These are phyloP conservation scores for Nothomitra cinnamomea DNA, from an alignment of 2,329 filamentous ascomycete genomes.

Conservation along the genomic window DNA sequence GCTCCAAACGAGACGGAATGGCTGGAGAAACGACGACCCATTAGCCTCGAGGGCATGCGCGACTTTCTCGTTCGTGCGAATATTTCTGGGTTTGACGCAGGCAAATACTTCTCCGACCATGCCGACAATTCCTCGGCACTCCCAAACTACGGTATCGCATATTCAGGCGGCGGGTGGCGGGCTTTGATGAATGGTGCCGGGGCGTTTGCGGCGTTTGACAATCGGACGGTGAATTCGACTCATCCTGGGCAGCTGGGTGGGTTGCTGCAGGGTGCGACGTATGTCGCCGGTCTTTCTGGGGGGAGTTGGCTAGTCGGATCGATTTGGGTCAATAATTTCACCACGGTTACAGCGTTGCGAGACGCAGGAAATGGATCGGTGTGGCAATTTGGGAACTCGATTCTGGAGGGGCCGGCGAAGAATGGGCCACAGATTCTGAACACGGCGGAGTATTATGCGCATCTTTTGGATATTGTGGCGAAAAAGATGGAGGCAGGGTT, in stretches of 20 bases:
- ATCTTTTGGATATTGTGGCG: conserved; percentile 39
- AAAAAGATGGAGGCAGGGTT: conserved; percentile 48
- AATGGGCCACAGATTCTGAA: conserved; percentile 35
- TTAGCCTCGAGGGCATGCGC: conserved; percentile 59
- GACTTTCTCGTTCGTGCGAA: conserved; percentile 53
- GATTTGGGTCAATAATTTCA: conserved; percentile 63
- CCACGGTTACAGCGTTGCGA: conserved; percentile 42
- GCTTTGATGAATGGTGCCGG: conserved; percentile 76
- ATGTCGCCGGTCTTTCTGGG: conserved; percentile 64
- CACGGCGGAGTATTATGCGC: conserved; percentile 43
- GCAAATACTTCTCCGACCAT: conserved; percentile 47
- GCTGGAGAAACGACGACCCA: conserved; percentile 52
- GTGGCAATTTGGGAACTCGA: conserved; percentile 47
- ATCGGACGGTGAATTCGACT: conserved; percentile 46
- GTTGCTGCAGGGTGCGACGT: conserved; percentile 64
- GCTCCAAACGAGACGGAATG: conserved; percentile 57
- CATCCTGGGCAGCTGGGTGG: conserved; percentile 55
- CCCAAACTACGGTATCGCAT: conserved; percentile 57
- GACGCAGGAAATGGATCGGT: conserved; percentile 30
- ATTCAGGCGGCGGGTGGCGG: conserved; percentile 73
- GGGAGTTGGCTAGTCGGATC: conserved; percentile 77
- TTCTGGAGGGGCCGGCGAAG: conserved; percentile 39
- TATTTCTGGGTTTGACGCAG: conserved; percentile 66
- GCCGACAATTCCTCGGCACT: conserved; percentile 37
- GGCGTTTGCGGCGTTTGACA: conserved; percentile 63